Evolutionary conservation across 1,139 yeast genomes (phyloP), one percentile per base, ranked within the genome.

Genomic region (Suhomyces anneliseae): DNA sequence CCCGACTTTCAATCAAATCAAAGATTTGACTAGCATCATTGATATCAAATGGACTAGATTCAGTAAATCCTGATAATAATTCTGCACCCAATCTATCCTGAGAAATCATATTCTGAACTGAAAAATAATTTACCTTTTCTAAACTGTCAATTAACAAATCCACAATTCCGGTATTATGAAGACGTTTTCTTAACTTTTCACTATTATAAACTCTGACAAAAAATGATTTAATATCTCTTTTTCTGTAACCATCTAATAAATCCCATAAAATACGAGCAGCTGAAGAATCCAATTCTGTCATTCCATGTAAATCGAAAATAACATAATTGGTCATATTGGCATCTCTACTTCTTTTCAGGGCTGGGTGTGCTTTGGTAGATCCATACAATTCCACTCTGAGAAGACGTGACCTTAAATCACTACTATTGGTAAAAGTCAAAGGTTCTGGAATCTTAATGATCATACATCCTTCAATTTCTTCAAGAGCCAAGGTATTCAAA

Each of bases 391-490:
- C 98, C 24, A 93, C 77, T 46, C 98, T 71, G 48, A 82, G 78
- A 45, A 93, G 72, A 29, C 98, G 72, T 41, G 85, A 75, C 50
- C 87, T 82, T 54, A 93, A 72, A 61, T 92, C 97, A 50, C 86
- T 88, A 14, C 95, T 82, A 61, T 93, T 93, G 36, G 97, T 90
- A 65, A 93, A 93, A 1, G 96, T 90, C 48, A 93, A 70, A 1
- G 98, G 97, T 60, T 93, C 98, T 0, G 98, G 95, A 36, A 93
- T 83, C 56, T 86, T 89, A 33, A 92, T 87, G 40, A 92, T 86
- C 43, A 93, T 72, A 58, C 96, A 88, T 1, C 95, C 96, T 59
- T 88, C 93, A 40, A 89, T 76, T 53, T 89, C 92, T 59, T 88
- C 93, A 32, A 85, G 65, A 2, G 69, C 72, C 34, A 66, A 67